These are phyloP conservation scores for Coprinopsis sp. DNA, from an alignment of 768 basidiomycete genomes.

Conservation along the genomic window DNA sequence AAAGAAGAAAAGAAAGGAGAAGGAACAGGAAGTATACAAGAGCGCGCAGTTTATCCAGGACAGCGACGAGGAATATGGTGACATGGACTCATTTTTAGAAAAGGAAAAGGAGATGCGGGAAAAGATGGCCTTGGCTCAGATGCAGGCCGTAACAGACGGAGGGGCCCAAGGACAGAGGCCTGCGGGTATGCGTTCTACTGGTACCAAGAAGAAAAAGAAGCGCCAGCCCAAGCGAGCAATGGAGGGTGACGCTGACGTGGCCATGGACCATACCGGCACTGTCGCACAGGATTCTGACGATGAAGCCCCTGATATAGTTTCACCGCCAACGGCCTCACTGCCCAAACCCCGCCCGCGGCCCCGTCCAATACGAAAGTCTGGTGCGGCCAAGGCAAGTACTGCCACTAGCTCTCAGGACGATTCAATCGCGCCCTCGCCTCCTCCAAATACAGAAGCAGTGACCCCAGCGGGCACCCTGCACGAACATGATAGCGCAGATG, in stretches of 20 bases:
- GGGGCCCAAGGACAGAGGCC: slow-evolving; percentile 32
- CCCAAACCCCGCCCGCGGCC: slow-evolving; percentile 21
- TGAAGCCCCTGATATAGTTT: not conserved
- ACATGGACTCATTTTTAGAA: slow-evolving; percentile 79
- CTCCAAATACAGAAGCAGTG: no score
- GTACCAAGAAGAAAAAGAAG: slow-evolving; percentile 44
- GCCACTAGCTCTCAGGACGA: not conserved
- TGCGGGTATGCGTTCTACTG: slow-evolving; percentile 48
- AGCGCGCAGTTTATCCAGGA: slow-evolving; percentile 91
- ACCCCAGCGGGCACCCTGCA: not conserved
- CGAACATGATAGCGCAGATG: not conserved
- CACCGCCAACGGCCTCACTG: slow-evolving; percentile 7
- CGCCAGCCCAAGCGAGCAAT: slow-evolving; percentile 35
- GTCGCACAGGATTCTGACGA: slow-evolving; percentile 15
- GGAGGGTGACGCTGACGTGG: slow-evolving; percentile 6
- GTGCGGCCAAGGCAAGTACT: not conserved
- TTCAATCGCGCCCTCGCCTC: not conserved
- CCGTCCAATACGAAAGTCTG: slow-evolving; percentile 4
- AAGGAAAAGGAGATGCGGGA: slow-evolving; percentile 62
- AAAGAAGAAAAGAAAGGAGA: slow-evolving; percentile 63
- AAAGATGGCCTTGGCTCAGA: slow-evolving; percentile 37
- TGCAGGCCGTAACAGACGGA: slow-evolving; percentile 18
- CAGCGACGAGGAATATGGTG: slow-evolving; percentile 78
- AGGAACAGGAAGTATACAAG: slow-evolving; percentile 63
- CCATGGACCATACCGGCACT: not conserved